Evolutionary conservation across 2,329 filamentous ascomycete genomes (phyloP).

Genomic region (Penicillium sclerotigenum): DNA sequence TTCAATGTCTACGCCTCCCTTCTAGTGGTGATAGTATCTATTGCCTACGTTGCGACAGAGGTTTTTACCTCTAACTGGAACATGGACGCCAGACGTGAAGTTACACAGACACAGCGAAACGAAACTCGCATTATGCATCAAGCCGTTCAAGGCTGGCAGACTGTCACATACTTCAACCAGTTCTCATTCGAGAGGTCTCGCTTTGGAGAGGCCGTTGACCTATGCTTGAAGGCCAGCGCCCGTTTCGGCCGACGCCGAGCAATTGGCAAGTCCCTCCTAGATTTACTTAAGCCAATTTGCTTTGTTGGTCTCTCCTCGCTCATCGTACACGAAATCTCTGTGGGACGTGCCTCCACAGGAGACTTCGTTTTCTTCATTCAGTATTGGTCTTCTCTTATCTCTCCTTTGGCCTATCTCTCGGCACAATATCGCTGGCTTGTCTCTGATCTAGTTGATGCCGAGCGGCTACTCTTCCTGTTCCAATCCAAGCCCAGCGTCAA

Average conservation of each 20-base stretch:
- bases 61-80: constrained; percentile 39
- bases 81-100: constrained; percentile 37
- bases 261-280: constrained; percentile 12
- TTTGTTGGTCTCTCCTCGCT: constrained; percentile 46
- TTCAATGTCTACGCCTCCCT: constrained; percentile 60
- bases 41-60: constrained; percentile 52
- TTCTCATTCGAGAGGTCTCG: constrained; percentile 51
- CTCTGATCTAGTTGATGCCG: constrained; percentile 61
- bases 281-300: constrained; percentile 48
- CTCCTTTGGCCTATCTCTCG: constrained; percentile 50
- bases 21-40: constrained; percentile 44
- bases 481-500: constrained; percentile 46
- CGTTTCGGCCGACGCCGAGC: constrained; percentile 1
- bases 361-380: constrained; percentile 61
- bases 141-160: constrained; percentile 58
- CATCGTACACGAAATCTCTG: constrained; percentile 51
- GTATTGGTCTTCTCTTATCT: constrained; percentile 57
- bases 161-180: constrained; percentile 57
- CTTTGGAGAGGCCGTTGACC: constrained; percentile 34
- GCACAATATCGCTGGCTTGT: constrained; percentile 49
- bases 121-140: constrained; percentile 56
- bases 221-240: neutral
- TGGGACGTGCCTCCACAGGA: constrained; percentile 51
- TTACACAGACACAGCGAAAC: constrained; percentile 44
- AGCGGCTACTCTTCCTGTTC: constrained; percentile 49